Evolutionary conservation across 208 protist species (phyloP).

Genomic region (Polymyxa betae): DNA sequence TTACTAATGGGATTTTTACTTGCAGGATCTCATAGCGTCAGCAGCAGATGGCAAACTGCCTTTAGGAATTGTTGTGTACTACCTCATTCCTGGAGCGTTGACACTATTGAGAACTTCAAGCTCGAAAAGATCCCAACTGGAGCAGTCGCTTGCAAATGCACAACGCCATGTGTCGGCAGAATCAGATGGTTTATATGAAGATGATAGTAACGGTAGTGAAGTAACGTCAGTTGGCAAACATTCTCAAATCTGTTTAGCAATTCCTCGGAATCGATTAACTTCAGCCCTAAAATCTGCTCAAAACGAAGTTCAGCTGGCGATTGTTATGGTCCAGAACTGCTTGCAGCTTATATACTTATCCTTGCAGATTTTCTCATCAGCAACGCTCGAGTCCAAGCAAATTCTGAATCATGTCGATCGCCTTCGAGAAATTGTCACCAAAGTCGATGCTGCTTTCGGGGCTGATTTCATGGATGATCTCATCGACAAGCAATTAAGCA

Average conservation of each 20-base stretch:
- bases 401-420: background rate
- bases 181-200: background rate
- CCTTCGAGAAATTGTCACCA: background rate
- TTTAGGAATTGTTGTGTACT: background rate
- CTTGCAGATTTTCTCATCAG: background rate
- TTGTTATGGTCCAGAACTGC: background rate
- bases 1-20: background rate
- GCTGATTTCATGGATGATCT: background rate
- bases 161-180: too few relatives aligned
- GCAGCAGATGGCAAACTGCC: background rate
- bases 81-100: background rate
- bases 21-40: background rate
- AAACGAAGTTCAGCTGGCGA: too few relatives aligned
- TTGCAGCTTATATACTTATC: background rate
- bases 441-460: background rate
- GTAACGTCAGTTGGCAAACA: background rate
- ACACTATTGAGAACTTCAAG: background rate
- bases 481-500: background rate
- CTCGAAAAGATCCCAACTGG: background rate
- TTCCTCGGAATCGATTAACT: background rate
- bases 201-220: background rate
- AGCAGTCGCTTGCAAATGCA: background rate
- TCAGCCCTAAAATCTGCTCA: too few relatives aligned
- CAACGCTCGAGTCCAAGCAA: background rate
- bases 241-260: background rate